These are phyloP conservation scores for Coelastrella sp. DNA, from an alignment of 139 green algal genomes.

Conservation along the genomic window DNA sequence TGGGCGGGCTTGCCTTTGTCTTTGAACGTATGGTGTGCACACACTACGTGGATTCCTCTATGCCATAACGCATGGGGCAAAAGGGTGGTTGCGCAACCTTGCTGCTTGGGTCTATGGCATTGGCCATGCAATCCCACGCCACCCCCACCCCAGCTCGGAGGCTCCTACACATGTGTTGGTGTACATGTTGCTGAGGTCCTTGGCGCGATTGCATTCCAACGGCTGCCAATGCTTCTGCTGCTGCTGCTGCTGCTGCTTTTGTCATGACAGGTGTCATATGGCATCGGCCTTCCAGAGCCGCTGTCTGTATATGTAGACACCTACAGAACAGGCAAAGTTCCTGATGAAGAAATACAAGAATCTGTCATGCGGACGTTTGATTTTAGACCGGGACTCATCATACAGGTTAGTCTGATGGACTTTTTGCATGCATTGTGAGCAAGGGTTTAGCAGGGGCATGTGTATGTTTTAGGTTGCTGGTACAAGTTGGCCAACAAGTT, in stretches of 20 bases:
- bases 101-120: no score
- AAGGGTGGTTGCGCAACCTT: no score
- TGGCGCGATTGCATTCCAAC: no score
- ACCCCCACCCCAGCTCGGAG: no score
- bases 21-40: no score
- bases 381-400: constrained; percentile 88
- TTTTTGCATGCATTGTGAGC: background rate
- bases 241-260: background rate
- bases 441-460: background rate
- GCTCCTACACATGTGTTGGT: no score
- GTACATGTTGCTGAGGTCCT: no score
- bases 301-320: constrained; percentile 98
- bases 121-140: no score
- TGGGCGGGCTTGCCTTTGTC: background rate
- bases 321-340: constrained; percentile 89
- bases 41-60: background rate
- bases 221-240: no score
- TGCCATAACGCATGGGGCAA: no score
- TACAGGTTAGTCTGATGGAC: background rate
- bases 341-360: constrained; percentile 93
- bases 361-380: constrained; percentile 91
- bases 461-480: background rate
- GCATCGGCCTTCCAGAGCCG: constrained; percentile 97
- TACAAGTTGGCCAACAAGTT: no score
- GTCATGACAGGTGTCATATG: constrained; percentile 91